phyloP scores from a whole-genome alignment of 1,139 yeast genomes.

The Candida sanyaensis region DNA sequence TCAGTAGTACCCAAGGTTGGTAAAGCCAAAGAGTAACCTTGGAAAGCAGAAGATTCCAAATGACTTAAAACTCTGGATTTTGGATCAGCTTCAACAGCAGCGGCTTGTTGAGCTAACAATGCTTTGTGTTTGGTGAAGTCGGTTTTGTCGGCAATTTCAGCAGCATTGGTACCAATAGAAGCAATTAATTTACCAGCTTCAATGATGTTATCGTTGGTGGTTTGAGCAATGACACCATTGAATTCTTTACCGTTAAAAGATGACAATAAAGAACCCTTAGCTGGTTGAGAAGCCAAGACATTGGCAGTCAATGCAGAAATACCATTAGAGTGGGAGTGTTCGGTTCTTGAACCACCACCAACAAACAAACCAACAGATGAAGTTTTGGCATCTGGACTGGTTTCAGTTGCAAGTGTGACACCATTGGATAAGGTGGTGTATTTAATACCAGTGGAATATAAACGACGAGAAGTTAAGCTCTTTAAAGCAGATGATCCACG shows the following conservation, averaged over 20 bases:
- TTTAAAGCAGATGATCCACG: conserved; percentile 38
- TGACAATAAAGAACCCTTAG: conserved; percentile 49
- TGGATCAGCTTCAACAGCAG: conserved; percentile 48
- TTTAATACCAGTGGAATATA: conserved; percentile 63
- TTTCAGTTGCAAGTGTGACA: conserved; percentile 68
- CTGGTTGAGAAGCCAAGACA: conserved; percentile 40
- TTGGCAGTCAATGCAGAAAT: conserved; percentile 64
- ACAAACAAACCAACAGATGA: conserved; percentile 69
- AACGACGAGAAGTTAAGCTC: conserved; percentile 49
- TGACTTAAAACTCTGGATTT: conserved; percentile 63
- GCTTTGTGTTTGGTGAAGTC: conserved; percentile 36
- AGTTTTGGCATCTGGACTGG: conserved; percentile 54
- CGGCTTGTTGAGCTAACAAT: conserved; percentile 40
- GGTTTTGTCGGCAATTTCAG: conserved; percentile 31
- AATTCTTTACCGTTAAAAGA: conserved; percentile 52
- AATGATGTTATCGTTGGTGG: conserved; percentile 44
- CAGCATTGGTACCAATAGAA: conserved; percentile 37
- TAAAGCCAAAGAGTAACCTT: conserved; percentile 75
- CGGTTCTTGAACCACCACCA: conserved; percentile 79
- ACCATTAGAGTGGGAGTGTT: conserved; percentile 80
- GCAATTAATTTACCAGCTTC: conserved; percentile 45
- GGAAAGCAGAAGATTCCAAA: conserved; percentile 79
- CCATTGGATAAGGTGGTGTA: conserved; percentile 75
- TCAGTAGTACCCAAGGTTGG: conserved; percentile 76
- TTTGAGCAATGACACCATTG: conserved; percentile 55